Base-by-base conservation (phyloP, 1,284 basidiomycete species). In the Sporisorium graminicola region DNA sequence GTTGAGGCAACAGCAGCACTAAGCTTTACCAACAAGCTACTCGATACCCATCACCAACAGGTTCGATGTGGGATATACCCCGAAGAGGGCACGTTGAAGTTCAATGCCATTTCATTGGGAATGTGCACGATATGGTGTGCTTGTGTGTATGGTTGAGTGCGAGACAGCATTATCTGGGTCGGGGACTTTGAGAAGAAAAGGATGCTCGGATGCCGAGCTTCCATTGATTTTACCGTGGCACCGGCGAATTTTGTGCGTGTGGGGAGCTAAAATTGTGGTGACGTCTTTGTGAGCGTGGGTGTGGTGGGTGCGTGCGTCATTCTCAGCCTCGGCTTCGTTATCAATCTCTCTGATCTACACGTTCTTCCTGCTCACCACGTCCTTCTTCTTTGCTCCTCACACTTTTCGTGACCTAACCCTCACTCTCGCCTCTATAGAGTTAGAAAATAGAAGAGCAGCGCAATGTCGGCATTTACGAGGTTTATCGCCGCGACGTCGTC, bases 401-500 rank as follows among this genome's bases (percentile, higher is more conserved):
- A n/a, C n/a, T n/a, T n/a, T n/a, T n/a, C n/a, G n/a, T n/a, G n/a
- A n/a, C n/a, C n/a, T n/a, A n/a, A n/a, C n/a, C n/a, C n/a, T n/a
- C 43, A 6, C 22, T 54, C 29, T 31, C 29, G 10, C 29, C 18
- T 35, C 33, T 56, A 22, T 20, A 44, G 10, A 20, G n/a, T n/a
- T n/a, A n/a, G n/a, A n/a, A n/a, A n/a, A n/a, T n/a, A n/a, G n/a
- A n/a, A n/a, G n/a, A n/a, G n/a, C 43, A 31, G 8, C 43, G 3
- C 43, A 1, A 78, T 76, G 78, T 70, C 79, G 4, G 62, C 56
- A 13, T 68, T 82, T 20, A 22, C 65, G 12, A 49, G 80, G 1
- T 76, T 83, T 27, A 54, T 83, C 13, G 63, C 65, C 0, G 80
- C 81, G 10, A 75, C 81, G 7, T 77, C 74, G 13, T 69, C 81